Evolutionary conservation across 306 rosid species (phyloP), one percentile per base, ranked within the genome.

Genomic region (Ormosia semicastrata): DNA sequence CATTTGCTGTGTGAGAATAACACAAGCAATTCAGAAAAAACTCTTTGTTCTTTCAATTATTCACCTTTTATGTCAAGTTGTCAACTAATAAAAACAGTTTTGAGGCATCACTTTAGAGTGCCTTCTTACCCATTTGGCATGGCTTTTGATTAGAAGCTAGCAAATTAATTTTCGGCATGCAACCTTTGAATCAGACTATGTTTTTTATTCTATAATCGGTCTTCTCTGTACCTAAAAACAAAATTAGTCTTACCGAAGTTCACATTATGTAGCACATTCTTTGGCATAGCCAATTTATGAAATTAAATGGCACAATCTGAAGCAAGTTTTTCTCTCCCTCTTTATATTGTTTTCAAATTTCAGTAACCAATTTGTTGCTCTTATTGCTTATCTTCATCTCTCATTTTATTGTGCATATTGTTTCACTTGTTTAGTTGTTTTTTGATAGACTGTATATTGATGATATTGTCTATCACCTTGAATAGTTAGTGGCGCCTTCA

Each of bases 401-500:
- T 76, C 72, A 54, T 76, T 76, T 57, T 69, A 41, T 39, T 76
- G 36, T 66, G 81, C 40, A 14, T 49, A 4, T 17, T 71, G 70
- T 59, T 43, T 60, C 52, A 44, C 58, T 66, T 80, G 33, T 44
- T 77, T 8, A 73, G 40, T 60, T 52, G 29, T 52, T 73, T 66
- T 62, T 57, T 17, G 39, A 37, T 63, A 79, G 71, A 73, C 53
- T 18, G 34, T 65, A 17, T 66, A 49, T 82, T 85, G 58, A 78
- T 53, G 52, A 71, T 32, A 52, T 66, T 73, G 49, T 72, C 37
- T 71, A 43, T 73, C 57, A 44, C 41, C 41, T 62, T 41, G 53
- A 82, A 78, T 90, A 93, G 99, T 87, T 77, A 76, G 83, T 81
- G 97, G 89, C 18, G 96, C 98, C 73, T 93, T 85, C 90, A 95